Evolutionary conservation across 208 protist genomes (phyloP), one percentile per base, ranked within the genome.

Genomic region (Trypanosoma conorhini): DNA sequence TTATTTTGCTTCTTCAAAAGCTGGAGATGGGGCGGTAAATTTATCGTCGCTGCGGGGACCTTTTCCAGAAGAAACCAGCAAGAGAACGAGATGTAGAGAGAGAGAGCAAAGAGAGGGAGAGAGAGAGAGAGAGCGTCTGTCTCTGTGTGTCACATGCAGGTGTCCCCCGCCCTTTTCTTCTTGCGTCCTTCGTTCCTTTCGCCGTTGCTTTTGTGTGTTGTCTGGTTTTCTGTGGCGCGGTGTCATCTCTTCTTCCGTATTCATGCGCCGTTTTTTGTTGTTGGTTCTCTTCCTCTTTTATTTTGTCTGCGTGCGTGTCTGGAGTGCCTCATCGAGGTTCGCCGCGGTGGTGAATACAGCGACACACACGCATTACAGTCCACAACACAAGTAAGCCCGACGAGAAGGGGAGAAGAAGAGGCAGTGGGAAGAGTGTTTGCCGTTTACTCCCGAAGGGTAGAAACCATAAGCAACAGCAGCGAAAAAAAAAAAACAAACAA

Each of bases 251-350:
- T 61, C 44, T 1, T 42, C 22, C 5, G 44, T 62, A 54, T 66
- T 68, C 71, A n/a, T 74, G 65, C 67, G 58, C 22, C 67, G 4
- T 58, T 71, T 5, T 28, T 35, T 77, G 56, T 35, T 65, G 60
- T 33, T 60, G 5, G 35, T 60, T 31, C 1, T 60, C 33, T 38
- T 60, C 19, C 33, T 0, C 67, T 79, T 0, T 77, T 72, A 7
- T 74, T 67, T 17, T 86, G 74, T 64, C 12, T 86, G 74, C 76
- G 55, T 60, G 65, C 15, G 24, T 38, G 30, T 31, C 7, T 5
- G 55, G 7, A 35, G 55, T 28, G 10, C 40, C 21, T 60, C 26
- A 9, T n/a, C 7, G 26, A 60, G 26, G 0, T 19, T 60, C 19
- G n/a, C 8, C 17, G 19, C 50, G 50, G 50, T 9, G 50, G 22